Conservation (phyloP, 2,329 filamentous ascomycete genomes). For the Clonostachys byssicola region DNA sequence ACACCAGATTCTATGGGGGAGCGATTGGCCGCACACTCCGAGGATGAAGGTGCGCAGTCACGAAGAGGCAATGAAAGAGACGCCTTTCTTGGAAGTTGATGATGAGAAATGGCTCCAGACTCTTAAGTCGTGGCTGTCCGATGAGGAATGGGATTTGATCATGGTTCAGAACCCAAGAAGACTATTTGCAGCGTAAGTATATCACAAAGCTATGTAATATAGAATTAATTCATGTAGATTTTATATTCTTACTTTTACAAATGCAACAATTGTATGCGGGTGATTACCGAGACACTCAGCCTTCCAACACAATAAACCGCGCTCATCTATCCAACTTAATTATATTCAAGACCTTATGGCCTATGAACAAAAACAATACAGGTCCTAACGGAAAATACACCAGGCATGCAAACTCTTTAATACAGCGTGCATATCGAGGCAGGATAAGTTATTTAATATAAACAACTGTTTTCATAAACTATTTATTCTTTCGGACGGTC, state of each 20-base stretch:
- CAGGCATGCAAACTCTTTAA: not conserved
- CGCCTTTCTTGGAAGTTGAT: constrained; percentile 13
- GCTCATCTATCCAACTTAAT: no score
- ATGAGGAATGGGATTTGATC: constrained; percentile 13
- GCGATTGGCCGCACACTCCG: constrained; percentile 31
- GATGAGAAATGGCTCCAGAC: constrained; percentile 14
- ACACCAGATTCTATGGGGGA: constrained; percentile 25
- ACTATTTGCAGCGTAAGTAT: not conserved
- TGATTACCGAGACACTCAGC: no score
- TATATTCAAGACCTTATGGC: no score
- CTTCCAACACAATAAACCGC: no score
- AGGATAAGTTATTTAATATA: not conserved
- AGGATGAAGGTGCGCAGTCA: constrained; percentile 25
- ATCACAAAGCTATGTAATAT: no score
- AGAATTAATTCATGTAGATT: no score
- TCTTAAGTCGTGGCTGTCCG: constrained; percentile 12
- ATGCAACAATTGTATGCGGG: no score
- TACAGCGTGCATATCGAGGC: not conserved
- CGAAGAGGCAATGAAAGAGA: constrained; percentile 24
- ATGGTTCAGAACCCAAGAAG: constrained; percentile 6
- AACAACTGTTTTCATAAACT: not conserved
- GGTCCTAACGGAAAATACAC: not conserved
- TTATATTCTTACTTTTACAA: no score
- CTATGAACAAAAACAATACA: no score
- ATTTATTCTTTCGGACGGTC: not conserved